A percentile compares a stretch with the other conserved stretches of the same genome.
These are phyloP conservation scores for Fomitopsis palustris DNA, from an alignment of 1,284 basidiomycete species.

Conservation along the genomic window DNA sequence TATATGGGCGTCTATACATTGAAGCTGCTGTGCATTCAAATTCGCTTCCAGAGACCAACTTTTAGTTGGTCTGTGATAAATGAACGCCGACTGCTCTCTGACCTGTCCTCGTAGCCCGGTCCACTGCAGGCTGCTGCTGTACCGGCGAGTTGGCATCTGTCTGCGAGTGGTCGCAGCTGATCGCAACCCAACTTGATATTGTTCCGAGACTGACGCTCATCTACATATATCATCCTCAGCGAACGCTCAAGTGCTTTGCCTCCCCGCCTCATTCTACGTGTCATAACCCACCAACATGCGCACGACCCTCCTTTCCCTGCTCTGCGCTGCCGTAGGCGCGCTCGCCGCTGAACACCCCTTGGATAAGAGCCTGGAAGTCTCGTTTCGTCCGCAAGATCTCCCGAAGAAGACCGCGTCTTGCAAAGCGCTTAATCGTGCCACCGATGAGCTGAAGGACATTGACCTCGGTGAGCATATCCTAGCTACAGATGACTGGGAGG, in stretches of 20 bases:
- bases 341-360: neutral
- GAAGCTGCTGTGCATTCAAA: neutral
- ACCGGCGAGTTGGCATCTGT: too few species aligned
- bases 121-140: too few species aligned
- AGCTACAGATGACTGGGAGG: too few species aligned
- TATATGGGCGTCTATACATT: neutral
- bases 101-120: too few species aligned
- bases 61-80: too few species aligned
- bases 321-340: neutral
- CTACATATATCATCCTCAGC: neutral
- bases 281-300: neutral
- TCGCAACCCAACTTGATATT: too few species aligned
- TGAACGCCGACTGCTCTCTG: too few species aligned
- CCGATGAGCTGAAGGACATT: slow-evolving; percentile 17
- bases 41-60: neutral
- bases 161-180: too few species aligned
- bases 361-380: slow-evolving; percentile 3
- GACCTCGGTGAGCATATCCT: slow-evolving; percentile 23
- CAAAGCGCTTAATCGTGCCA: slow-evolving; percentile 23
- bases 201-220: too few species aligned
- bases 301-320: neutral
- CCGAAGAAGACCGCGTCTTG: slow-evolving; percentile 16
- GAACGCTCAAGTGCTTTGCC: neutral
- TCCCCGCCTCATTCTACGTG: neutral
- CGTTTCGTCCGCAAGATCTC: slow-evolving; percentile 9